Conservation (phyloP, 2,329 filamentous ascomycete genomes). For the Nakataea oryzae region DNA sequence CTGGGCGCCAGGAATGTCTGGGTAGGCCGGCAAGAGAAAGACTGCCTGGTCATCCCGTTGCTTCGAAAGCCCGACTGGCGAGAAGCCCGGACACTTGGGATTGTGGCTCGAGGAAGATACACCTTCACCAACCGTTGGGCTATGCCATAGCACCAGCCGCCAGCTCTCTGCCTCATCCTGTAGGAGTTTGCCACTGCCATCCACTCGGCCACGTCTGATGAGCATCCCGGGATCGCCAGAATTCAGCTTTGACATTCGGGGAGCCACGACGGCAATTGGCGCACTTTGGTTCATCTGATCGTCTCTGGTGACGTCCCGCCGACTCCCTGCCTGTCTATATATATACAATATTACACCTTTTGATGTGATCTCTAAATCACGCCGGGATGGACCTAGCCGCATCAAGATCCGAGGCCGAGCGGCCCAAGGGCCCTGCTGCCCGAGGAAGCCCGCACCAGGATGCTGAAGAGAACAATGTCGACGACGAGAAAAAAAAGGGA, state of each 20-base stretch:
- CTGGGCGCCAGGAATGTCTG: background rate
- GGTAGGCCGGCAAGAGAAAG: background rate
- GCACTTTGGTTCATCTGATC: background rate
- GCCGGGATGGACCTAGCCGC: background rate
- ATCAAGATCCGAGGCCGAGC: background rate
- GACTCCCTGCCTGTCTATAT: background rate
- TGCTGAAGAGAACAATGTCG: slow-evolving; percentile 25
- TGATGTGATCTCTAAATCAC: background rate
- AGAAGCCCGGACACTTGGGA: background rate
- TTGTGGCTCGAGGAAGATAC: background rate
- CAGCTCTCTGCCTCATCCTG: too few species aligned
- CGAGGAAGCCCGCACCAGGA: slow-evolving; percentile 9
- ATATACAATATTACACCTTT: background rate
- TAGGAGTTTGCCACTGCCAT: too few species aligned
- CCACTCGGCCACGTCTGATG: background rate
- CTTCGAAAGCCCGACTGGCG: background rate
- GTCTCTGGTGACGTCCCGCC: background rate
- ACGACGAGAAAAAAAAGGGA: slow-evolving; percentile 33
- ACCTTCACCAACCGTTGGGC: background rate
- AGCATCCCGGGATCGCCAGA: background rate
- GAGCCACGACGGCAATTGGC: background rate
- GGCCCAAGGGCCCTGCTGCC: background rate
- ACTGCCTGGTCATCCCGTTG: background rate
- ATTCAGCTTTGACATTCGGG: too few species aligned
- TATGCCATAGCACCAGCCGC: background rate